Percentiles rank a stretch among this genome's conserved stretches.
Conservation (phyloP, 805 yeast genomes). For the Cephaloascus albidus region DNA sequence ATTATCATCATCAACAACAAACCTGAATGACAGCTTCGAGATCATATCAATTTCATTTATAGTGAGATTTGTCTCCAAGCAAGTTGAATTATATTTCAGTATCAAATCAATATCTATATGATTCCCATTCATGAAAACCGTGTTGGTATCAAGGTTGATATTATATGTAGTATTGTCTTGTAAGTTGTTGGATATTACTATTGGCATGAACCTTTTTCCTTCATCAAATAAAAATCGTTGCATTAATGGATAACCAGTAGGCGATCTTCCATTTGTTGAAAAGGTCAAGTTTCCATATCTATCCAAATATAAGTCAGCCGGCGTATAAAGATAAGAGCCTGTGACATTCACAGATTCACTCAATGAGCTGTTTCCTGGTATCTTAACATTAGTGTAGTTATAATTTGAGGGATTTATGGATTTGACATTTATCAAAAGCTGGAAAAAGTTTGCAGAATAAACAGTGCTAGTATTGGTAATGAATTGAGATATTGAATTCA, state of each 20-base stretch:
- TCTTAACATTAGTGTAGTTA: not conserved
- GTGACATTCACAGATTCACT: constrained; percentile 4
- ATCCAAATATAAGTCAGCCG: constrained; percentile 12
- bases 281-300: constrained; percentile 8
- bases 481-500: constrained; percentile 10
- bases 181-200: constrained; percentile 18
- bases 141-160: constrained; percentile 7
- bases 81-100: constrained; percentile 5
- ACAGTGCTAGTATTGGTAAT: constrained; percentile 19
- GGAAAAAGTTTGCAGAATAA: constrained; percentile 21
- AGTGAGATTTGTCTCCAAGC: constrained; percentile 25
- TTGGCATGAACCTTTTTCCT: constrained; percentile 23
- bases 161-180: constrained; percentile 18
- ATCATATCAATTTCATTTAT: not conserved
- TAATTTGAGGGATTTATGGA: constrained; percentile 5
- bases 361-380: not conserved
- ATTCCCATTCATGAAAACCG: constrained; percentile 13
- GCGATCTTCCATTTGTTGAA: constrained; percentile 5
- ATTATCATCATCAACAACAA: constrained; percentile 21
- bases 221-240: constrained; percentile 20
- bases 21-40: constrained; percentile 14
- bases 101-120: constrained; percentile 4
- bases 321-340: constrained; percentile 15
- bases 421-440: constrained; percentile 17
- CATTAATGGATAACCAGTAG: constrained; percentile 22